These are phyloP conservation scores for Coelastrella sp. DNA, from an alignment of 139 green algal genomes.

Conservation along the genomic window DNA sequence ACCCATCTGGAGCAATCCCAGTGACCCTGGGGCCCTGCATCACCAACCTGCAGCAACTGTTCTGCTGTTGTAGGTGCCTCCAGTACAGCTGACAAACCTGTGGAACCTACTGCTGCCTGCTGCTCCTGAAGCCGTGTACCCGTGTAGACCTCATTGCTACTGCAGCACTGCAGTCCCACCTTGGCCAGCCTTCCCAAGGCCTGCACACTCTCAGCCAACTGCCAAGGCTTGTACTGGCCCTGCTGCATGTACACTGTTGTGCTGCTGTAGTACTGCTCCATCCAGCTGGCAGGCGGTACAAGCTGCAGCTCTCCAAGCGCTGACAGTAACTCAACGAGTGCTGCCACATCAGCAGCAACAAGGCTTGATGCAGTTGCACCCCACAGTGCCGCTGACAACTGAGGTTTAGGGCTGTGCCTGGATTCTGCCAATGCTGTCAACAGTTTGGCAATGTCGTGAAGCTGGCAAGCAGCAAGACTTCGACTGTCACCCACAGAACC, in stretches of 20 bases:
- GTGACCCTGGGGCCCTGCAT: neutral
- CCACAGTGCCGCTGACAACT: constrained; percentile 36
- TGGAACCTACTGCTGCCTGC: neutral
- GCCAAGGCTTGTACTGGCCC: constrained; percentile 36
- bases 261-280: constrained; percentile 36
- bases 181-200: neutral
- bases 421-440: constrained; percentile 20
- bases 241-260: neutral
- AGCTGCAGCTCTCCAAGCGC: constrained; percentile 29
- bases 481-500: neutral
- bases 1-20: constrained; percentile 13
- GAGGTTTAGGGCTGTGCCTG: constrained; percentile 13
- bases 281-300: constrained; percentile 20
- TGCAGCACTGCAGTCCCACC: neutral
- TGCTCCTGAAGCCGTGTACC: neutral
- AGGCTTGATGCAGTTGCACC: constrained; percentile 26
- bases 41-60: neutral
- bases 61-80: neutral
- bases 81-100: neutral
- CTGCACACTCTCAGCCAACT: constrained; percentile 7
- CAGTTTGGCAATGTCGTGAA: constrained; percentile 28
- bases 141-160: neutral
- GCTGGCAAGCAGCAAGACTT: neutral
- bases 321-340: constrained; percentile 22
- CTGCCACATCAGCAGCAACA: neutral